Evolutionary conservation across 1,284 basidiomycete species (phyloP), one percentile per base, ranked within the genome.

Genomic region (Athelia psychrophila): DNA sequence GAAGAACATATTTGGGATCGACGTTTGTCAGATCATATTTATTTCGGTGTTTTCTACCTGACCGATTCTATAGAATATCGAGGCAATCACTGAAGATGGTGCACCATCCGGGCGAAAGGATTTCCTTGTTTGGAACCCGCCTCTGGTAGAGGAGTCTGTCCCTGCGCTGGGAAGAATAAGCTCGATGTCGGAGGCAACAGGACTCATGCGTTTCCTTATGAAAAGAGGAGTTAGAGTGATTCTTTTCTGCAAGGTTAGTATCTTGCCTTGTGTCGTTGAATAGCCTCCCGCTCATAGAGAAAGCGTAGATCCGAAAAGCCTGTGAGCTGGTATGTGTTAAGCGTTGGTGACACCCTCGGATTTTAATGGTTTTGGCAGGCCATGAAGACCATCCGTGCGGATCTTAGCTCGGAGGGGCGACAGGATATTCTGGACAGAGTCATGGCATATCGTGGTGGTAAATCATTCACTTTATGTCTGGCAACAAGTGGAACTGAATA

Each of bases 221-320:
- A 86, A 86, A 55, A 77, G 83, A 8, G 93, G 93, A 1, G 71
- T 95, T 19, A 76, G 91, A 35, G 86, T 89, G 1, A 95, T 96
- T 56, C 70, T 96, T 19, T 96, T 96, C 64, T 93, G 91, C 72
- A 91, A 93, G 75, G 91, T 91, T 48, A 44, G n/a, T n/a, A n/a
- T n/a, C n/a, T n/a, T n/a, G n/a, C n/a, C n/a, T 23, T 13, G 42
- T 48, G 30, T 24, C 38, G 18, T 20, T 32, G 13, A 23, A 3
- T 18, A 38, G 5, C 27, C 16, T 30, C 3, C 15, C 3, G 22
- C 20, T 30, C 35, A 18, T 53, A 18, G 24, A 51, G 44, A 42
- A 44, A 22, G 18, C 25, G 44, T 58, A 92, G 90, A 83, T 87
- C 35, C 76, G 93, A 24, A 88, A 90, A 67, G 78, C 79, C 3